phyloP scores from a whole-genome alignment of 2,329 filamentous ascomycete species.

The Alternaria hordeiaustralica region DNA sequence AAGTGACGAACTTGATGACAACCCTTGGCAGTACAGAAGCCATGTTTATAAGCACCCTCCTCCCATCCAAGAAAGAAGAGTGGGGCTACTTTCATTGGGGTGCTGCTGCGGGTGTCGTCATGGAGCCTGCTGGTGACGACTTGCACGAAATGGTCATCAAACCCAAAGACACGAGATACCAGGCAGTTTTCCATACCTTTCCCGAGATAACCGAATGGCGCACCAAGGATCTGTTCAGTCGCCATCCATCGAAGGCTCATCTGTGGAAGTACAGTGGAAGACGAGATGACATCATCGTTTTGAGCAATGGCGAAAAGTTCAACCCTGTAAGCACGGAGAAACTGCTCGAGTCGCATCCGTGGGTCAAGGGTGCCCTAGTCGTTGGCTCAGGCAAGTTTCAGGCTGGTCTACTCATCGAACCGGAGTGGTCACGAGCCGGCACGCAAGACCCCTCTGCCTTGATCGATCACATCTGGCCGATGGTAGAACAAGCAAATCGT shows the following conservation, averaged over 20 bases:
- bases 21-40: constrained; percentile 4
- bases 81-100: constrained; percentile 3
- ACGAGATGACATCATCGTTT: constrained; percentile 42
- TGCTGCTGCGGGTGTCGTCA: not conserved
- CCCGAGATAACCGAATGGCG: constrained; percentile 4
- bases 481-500: constrained; percentile 27
- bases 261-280: constrained; percentile 39
- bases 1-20: not conserved
- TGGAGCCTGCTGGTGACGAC: constrained; percentile 5
- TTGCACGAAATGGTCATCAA: constrained; percentile 3
- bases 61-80: not conserved
- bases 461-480: constrained; percentile 30
- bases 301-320: constrained; percentile 42
- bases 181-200: constrained; percentile 4
- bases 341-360: constrained; percentile 13
- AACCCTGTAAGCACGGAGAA: constrained; percentile 29
- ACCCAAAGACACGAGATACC: not conserved
- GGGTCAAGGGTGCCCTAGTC: constrained; percentile 22
- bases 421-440: not conserved
- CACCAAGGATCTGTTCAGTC: constrained; percentile 23
- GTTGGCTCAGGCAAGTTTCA: constrained; percentile 29
- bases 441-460: constrained; percentile 10
- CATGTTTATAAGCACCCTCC: not conserved
- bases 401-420: constrained; percentile 30
- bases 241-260: constrained; percentile 21